These are phyloP conservation scores for Phytophthora meadii DNA, from an alignment of 352 stramenopile species.

Conservation along the genomic window DNA sequence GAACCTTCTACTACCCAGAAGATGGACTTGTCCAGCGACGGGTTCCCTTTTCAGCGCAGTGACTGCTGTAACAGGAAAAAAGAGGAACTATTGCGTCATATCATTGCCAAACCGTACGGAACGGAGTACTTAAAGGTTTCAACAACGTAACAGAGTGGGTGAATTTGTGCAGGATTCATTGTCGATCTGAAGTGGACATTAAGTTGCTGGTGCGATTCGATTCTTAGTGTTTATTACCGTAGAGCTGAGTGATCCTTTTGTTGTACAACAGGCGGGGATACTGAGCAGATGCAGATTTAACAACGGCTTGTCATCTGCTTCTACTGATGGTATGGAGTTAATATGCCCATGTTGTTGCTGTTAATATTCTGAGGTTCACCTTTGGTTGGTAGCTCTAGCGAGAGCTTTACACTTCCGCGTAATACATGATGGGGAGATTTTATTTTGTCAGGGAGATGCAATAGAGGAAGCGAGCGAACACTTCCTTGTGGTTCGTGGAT, in stretches of 20 bases:
- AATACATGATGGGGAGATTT: slow-evolving; percentile 49
- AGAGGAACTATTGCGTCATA: slow-evolving; percentile 4
- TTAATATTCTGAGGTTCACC: not conserved
- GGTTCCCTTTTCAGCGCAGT: slow-evolving; percentile 1
- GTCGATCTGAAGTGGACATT: slow-evolving; percentile 53
- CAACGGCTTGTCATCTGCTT: slow-evolving; percentile 37
- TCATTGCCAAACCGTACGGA: slow-evolving; percentile 14
- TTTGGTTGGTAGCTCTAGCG: slow-evolving; percentile 36
- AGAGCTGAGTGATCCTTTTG: no score
- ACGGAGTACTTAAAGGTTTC: not conserved
- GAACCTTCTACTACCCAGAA: not conserved
- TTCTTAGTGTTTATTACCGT: no score
- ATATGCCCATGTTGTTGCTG: no score
- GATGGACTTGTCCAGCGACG: not conserved
- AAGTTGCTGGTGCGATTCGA: slow-evolving; percentile 48
- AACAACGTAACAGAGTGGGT: not conserved
- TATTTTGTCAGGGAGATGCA: slow-evolving; percentile 48
- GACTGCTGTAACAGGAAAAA: slow-evolving; percentile 31
- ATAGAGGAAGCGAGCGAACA: slow-evolving; percentile 46
- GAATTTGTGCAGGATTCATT: slow-evolving; percentile 36
- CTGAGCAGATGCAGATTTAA: slow-evolving; percentile 46
- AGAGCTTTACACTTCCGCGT: slow-evolving; percentile 41
- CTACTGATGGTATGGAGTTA: slow-evolving; percentile 40
- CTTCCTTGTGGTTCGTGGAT: slow-evolving; percentile 55
- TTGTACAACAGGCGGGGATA: slow-evolving; percentile 36